Evolutionary conservation across 2,329 filamentous ascomycete species (phyloP).

Genomic region (Diaporthe citrichinensis): DNA sequence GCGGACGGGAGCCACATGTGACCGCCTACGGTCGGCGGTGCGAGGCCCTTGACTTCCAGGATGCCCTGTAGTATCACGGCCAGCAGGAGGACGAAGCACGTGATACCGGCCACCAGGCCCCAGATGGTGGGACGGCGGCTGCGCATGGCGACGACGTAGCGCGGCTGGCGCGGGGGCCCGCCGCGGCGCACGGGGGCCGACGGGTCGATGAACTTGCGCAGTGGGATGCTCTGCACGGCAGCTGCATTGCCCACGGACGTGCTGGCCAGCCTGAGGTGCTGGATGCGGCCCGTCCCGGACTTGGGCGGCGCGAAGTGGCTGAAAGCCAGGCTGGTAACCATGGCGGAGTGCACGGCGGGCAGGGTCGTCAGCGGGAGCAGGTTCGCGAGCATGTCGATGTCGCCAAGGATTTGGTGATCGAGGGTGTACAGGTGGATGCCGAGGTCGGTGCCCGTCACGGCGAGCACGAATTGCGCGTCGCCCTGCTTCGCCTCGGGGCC

Average conservation of each 20-base stretch:
- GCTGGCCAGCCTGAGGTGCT: conserved; percentile 83
- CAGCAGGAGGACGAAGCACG: conserved; percentile 71
- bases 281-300: conserved; percentile 61
- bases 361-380: conserved; percentile 68
- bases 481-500: conserved; percentile 65
- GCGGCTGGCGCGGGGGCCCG: conserved; percentile 64
- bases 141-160: conserved; percentile 78
- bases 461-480: conserved; percentile 83
- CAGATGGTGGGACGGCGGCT: conserved; percentile 66
- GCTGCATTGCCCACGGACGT: conserved; percentile 86
- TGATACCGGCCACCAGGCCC: conserved; percentile 66
- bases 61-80: conserved; percentile 74
- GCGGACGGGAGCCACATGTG: conserved; percentile 67
- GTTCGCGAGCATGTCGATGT: conserved; percentile 65
- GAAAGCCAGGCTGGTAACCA: conserved; percentile 72
- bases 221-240: conserved; percentile 83
- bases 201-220: conserved; percentile 63
- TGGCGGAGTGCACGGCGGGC: conserved; percentile 67
- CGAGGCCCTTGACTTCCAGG: conserved; percentile 73
- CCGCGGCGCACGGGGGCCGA: conserved; percentile 51
- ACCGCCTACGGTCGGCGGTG: conserved; percentile 69
- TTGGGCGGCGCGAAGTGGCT: conserved; percentile 70
- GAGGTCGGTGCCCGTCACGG: conserved; percentile 83
- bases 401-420: conserved; percentile 70
- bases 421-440: conserved; percentile 85